Percentiles rank a stretch among this genome's conserved stretches.
Evolutionary conservation across 1,284 basidiomycete species (phyloP).

Genomic region (Tilletia indica): DNA sequence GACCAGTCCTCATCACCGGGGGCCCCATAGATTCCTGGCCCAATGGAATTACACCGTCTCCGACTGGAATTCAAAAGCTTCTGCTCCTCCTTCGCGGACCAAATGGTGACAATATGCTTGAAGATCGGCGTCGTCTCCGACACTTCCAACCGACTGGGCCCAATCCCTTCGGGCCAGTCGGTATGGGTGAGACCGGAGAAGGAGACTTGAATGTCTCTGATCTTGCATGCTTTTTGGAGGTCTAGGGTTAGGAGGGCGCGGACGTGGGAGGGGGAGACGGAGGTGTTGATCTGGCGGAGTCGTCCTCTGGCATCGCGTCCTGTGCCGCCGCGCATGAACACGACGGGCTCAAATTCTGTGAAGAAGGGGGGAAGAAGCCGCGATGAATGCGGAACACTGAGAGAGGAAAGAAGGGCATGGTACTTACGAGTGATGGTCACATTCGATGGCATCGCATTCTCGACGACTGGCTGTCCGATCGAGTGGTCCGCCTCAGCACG

Average conservation of each 20-base stretch:
- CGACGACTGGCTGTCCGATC: neutral
- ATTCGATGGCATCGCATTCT: constrained; percentile 15
- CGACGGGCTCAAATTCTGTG: constrained; percentile 44
- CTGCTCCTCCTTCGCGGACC: constrained; percentile 61
- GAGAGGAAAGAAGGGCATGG: neutral
- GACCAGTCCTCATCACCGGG: constrained; percentile 19
- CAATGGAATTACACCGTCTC: constrained; percentile 70
- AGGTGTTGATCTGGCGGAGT: constrained; percentile 44
- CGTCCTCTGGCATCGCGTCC: constrained; percentile 38
- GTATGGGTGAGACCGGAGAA: constrained; percentile 69
- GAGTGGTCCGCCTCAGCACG: neutral
- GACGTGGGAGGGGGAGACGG: constrained; percentile 72
- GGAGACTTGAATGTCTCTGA: constrained; percentile 79
- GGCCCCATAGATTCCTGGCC: constrained; percentile 64
- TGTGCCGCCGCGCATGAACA: constrained; percentile 47
- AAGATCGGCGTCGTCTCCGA: constrained; percentile 77
- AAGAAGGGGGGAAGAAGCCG: neutral
- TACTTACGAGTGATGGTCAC: constrained; percentile 2
- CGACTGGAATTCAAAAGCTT: neutral
- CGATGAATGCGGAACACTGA: neutral
- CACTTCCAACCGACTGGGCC: constrained; percentile 74
- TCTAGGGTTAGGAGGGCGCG: constrained; percentile 82
- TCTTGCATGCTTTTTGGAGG: constrained; percentile 76
- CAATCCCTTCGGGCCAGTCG: constrained; percentile 84
- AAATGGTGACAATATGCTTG: constrained; percentile 72